Conservation (phyloP, 345 rosid genomes). For the Eucalyptus sp. region DNA sequence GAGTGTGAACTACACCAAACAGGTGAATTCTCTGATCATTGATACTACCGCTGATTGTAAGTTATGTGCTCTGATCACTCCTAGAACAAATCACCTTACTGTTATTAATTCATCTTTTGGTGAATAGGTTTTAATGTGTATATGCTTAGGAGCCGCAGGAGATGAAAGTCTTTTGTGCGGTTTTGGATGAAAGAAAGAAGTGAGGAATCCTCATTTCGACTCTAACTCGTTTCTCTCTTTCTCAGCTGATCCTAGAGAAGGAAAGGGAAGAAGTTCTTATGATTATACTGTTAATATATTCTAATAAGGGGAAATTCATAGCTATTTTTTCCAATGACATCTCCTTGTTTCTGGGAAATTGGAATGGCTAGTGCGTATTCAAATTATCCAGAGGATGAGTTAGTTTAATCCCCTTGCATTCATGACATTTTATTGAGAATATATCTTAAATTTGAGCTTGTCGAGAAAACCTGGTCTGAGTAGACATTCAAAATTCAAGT, state of each 20-base stretch:
- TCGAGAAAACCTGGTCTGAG: fast-evolving
- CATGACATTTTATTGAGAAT: neutral
- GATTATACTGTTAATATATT: no score
- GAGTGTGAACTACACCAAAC: no score
- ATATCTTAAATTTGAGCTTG: no score
- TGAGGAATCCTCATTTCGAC: no score
- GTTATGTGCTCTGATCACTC: neutral
- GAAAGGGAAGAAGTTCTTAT: neutral
- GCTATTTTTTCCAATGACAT: neutral
- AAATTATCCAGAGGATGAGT: neutral
- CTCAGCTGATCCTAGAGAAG: neutral
- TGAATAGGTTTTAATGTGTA: neutral
- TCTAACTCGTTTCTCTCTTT: neutral
- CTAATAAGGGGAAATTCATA: neutral
- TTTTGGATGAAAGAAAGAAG: no score
- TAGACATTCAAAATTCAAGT: fast-evolving
- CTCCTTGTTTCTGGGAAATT: neutral
- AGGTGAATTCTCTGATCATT: fast-evolving
- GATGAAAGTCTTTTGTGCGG: no score
- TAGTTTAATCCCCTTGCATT: neutral
- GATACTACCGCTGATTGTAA: fast-evolving
- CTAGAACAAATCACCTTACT: neutral
- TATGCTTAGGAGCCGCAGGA: fast-evolving
- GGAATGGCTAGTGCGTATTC: neutral
- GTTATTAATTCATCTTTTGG: neutral